phyloP scores from a whole-genome alignment of 2,329 filamentous ascomycete species.

The Passalora sequoiae region DNA sequence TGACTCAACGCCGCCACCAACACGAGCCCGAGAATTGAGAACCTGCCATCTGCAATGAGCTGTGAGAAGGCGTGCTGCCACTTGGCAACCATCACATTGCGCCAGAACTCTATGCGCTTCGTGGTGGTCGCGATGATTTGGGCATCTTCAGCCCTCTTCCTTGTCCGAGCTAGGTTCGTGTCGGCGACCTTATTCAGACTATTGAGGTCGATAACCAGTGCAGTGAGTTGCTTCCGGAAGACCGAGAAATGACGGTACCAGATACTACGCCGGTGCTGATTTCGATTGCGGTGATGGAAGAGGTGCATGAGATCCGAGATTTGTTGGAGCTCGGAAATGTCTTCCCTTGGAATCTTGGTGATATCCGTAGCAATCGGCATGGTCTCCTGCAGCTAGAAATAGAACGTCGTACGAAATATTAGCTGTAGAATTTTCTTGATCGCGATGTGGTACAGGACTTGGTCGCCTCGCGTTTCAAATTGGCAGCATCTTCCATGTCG shows the following conservation, averaged over 20 bases:
- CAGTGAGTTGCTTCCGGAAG: slow-evolving; percentile 61
- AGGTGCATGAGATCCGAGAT: slow-evolving; percentile 59
- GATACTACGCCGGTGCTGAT: slow-evolving; percentile 74
- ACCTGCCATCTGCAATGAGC: slow-evolving; percentile 42
- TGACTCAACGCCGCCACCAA: slow-evolving; percentile 41
- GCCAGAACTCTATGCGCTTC: slow-evolving; percentile 36
- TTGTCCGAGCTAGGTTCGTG: slow-evolving; percentile 28
- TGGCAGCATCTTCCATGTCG: no score
- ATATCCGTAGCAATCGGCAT: slow-evolving; percentile 1
- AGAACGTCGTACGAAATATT: no score
- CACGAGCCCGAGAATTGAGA: slow-evolving; percentile 43
- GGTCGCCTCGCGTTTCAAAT: no score
- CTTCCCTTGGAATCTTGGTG: slow-evolving; percentile 7
- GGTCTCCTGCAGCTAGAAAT: no score
- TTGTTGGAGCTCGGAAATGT: slow-evolving; percentile 7
- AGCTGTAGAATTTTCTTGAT: no score
- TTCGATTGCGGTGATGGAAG: slow-evolving; percentile 78
- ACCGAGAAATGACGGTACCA: slow-evolving; percentile 77
- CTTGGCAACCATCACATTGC: slow-evolving; percentile 32
- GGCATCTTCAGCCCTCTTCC: slow-evolving; percentile 25
- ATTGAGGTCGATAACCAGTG: slow-evolving; percentile 44
- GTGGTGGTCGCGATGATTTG: slow-evolving; percentile 20
- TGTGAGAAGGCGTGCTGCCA: slow-evolving; percentile 41
- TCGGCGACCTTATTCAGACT: slow-evolving; percentile 22
- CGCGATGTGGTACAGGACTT: no score